Evolutionary conservation across 495 filamentous ascomycete species (phyloP).

Genomic region (Trichoderma orchidacearum): DNA sequence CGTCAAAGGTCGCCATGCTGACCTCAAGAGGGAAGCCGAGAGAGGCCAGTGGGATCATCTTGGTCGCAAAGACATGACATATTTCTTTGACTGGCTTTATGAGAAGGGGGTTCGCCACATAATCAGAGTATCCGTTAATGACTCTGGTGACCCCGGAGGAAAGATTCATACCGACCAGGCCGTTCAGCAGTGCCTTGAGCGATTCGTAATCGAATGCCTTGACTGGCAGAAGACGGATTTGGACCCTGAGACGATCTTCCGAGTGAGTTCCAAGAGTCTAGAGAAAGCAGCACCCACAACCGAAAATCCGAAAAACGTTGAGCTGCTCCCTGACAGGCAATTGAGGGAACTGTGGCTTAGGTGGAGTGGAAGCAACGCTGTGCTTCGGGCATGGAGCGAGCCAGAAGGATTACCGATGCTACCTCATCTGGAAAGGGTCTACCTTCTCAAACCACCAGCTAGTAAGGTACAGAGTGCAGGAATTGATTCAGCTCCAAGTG

Average conservation of each 20-base stretch:
- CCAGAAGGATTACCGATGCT: slow-evolving; percentile 5
- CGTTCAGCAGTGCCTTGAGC: background rate
- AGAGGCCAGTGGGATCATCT: background rate
- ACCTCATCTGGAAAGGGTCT: slow-evolving; percentile 4
- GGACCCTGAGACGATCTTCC: background rate
- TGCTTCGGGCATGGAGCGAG: slow-evolving; percentile 13
- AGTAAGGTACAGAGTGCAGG: too few species aligned
- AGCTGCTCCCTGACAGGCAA: background rate
- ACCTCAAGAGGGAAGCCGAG: background rate
- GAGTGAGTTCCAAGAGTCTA: background rate
- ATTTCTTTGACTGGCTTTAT: background rate
- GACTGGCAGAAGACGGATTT: slow-evolving; percentile 1
- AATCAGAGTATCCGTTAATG: background rate
- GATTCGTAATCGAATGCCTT: background rate
- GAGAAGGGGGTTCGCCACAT: background rate
- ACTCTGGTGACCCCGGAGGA: background rate
- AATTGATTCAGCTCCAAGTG: too few species aligned
- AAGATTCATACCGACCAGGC: background rate
- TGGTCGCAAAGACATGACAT: background rate
- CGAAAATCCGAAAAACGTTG: background rate
- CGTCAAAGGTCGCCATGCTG: background rate
- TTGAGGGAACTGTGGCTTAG: slow-evolving; percentile 8
- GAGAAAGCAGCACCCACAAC: background rate
- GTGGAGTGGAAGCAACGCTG: slow-evolving; percentile 13
- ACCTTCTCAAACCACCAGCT: slow-evolving; percentile 4